Conservation (phyloP, 2,329 filamentous ascomycete genomes). For the Ambrosiella cleistominuta region DNA sequence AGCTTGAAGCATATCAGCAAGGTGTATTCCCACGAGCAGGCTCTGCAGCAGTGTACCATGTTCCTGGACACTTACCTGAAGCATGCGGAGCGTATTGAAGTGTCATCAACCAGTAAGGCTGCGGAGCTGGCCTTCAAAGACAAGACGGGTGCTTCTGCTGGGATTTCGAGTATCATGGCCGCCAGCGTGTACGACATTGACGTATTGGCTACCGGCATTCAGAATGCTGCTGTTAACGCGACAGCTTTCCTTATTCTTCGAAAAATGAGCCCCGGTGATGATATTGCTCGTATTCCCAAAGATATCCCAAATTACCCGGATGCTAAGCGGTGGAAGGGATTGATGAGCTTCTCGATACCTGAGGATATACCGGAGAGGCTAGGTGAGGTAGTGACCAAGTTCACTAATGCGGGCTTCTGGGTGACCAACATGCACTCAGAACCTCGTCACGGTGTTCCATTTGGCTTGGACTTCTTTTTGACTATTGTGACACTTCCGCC, state of each 20-base stretch:
- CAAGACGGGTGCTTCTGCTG: slow-evolving; percentile 44
- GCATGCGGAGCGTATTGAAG: slow-evolving; percentile 63
- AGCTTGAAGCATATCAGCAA: slow-evolving; percentile 47
- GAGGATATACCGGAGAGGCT: slow-evolving; percentile 5
- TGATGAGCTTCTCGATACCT: slow-evolving; percentile 5
- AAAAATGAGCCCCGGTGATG: slow-evolving; percentile 16
- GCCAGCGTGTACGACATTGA: slow-evolving; percentile 50
- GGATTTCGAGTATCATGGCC: slow-evolving; percentile 61
- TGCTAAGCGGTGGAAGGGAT: slow-evolving; percentile 8
- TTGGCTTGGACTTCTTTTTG: slow-evolving; percentile 11
- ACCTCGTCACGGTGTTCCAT: slow-evolving; percentile 6
- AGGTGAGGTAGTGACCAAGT: slow-evolving; percentile 3
- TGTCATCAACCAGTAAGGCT: slow-evolving; percentile 69
- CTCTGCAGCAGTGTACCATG: slow-evolving; percentile 72
- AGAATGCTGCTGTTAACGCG: slow-evolving; percentile 59
- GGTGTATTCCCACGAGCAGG: slow-evolving; percentile 87
- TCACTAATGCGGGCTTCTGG: slow-evolving; percentile 1
- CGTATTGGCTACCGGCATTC: slow-evolving; percentile 50
- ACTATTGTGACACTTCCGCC: slow-evolving; percentile 9
- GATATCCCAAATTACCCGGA: slow-evolving; percentile 6
- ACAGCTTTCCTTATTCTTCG: slow-evolving; percentile 60
- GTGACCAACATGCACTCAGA: slow-evolving; percentile 11
- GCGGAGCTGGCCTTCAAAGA: slow-evolving; percentile 57
- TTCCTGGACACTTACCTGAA: slow-evolving; percentile 58
- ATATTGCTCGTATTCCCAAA: slow-evolving; percentile 7